Base-by-base conservation (phyloP, 345 rosid species). In the Psidium guajava region DNA sequence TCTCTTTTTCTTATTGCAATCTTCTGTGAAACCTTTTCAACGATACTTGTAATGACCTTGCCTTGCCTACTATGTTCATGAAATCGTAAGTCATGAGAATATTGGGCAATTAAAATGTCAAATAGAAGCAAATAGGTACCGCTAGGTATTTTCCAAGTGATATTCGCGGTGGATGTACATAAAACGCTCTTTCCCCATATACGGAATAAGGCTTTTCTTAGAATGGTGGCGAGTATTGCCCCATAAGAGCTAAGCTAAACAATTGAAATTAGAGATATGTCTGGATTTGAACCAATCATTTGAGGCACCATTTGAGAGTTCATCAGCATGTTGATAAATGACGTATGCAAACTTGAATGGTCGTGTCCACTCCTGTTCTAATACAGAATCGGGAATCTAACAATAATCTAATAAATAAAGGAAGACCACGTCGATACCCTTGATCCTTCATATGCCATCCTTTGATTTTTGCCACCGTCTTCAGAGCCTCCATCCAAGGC, bases 401-500 rank as follows among this genome's bases (percentile, higher is more conserved):
- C 42, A 40, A 40, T 40, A 40, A 40, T 40, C 42, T 40, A 40
- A 40, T 40, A 40, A 40, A 40, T 40, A 40, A 40, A 44, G 50
- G 50, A 49, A 49, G 50, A 49, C 9, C 50, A 3, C 0, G 3
- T 9, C 2, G 50, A 49, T 49, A 49, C 50, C 22, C 1, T 28
- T 6, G 5, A 15, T 61, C 42, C 7, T 61, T 61, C 14, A 61
- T 3, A 28, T 61, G 75, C 42, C 75, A 61, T 28, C 75, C 75
- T 1, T 3, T 28, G 1, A 15, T 3, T 28, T 5, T 28, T 0
- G 75, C 21, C 22, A 15, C 75, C 0, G 0, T 3, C 3, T 2
- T 28, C 74, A 61, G 16, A 61, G 74, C 42, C 5, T 15, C 20
- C 42, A 15, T 15, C 74, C 74, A 61, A 7, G 5, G 0, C 21